Base-by-base conservation (phyloP, 129 eudicot species). In the Deinandra increscens region DNA sequence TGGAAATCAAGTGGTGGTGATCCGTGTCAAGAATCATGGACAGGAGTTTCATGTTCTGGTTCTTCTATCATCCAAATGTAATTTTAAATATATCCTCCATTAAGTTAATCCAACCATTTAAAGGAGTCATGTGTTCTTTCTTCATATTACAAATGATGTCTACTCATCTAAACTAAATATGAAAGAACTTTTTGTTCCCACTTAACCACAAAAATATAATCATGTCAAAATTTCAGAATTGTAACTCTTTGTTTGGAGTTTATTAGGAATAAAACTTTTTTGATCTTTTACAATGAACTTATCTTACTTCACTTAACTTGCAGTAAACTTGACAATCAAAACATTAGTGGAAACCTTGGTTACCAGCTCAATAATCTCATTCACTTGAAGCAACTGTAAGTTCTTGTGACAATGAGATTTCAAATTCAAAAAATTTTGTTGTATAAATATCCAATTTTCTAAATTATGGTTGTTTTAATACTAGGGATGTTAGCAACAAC, bases 401-500 rank as follows among this genome's bases (percentile, higher is more conserved):
- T 63, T 65, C 9, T 38, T 77, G 31, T 23, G n/a, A 68, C 43
- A 17, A 67, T 37, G 48, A 79, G 41, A 36, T 38, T 45, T 33
- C 15, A 55, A 56, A 51, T 34, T 22, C 31, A 33, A 41, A 55
- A 8, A 39, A 14, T 13, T 34, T 20, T 29, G 38, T 18, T 45
- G 14, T 60, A 58, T n/a, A 17, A 36, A 10, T 22, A 19, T 29
- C 26, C 73, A 12, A 43, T 62, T 26, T 18, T 55, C 12, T 62
- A 29, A 26, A 12, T 12, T 58, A 9, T 50, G 49, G 17, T 73
- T 26, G 54, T 72, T 65, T 61, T 9, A 62, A 48, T 71, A 20
- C 50, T 71, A 93, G 97, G 78, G 98, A 93, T 79, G 75, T 89
- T 58, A 89, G 97, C 73, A 75, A 82, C 79, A 93, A 93, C 67